phyloP scores from a whole-genome alignment of 1,139 yeast species.

The Yamadazyma oceani region DNA sequence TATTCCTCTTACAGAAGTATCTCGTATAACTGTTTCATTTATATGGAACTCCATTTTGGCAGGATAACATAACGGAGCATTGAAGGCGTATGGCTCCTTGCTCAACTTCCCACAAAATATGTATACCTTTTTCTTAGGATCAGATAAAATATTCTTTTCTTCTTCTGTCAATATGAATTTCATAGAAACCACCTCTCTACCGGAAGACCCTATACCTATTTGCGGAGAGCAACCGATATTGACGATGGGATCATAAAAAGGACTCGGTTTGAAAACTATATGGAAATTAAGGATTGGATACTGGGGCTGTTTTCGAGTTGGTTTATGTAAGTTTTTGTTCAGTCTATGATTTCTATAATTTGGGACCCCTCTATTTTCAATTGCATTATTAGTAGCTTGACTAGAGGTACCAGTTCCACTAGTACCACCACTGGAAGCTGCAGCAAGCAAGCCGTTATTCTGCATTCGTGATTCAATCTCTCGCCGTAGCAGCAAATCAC shows the following conservation, averaged over 20 bases:
- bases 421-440: too few relatives aligned
- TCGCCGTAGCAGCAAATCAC: too few relatives aligned
- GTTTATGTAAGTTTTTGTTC: constrained; percentile 4
- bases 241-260: constrained; percentile 50
- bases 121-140: constrained; percentile 27
- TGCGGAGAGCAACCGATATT: constrained; percentile 48
- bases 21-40: constrained; percentile 46
- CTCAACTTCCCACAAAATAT: constrained; percentile 48
- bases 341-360: constrained; percentile 8
- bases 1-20: constrained; percentile 49
- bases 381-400: too few relatives aligned
- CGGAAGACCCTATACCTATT: constrained; percentile 17
- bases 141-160: constrained; percentile 2
- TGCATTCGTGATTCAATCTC: too few relatives aligned
- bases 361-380: too few relatives aligned
- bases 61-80: constrained; percentile 56
- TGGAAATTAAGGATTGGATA: constrained; percentile 29
- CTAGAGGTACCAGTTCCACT: too few relatives aligned
- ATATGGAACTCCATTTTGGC: constrained; percentile 55
- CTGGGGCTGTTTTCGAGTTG: constrained; percentile 3
- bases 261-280: constrained; percentile 49
- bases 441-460: not conserved
- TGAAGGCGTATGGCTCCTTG: constrained; percentile 22
- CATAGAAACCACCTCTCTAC: constrained; percentile 38
- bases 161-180: constrained; percentile 39